Base-by-base conservation (phyloP, 164 flowering plant species). In the Brasenia schreberi region DNA sequence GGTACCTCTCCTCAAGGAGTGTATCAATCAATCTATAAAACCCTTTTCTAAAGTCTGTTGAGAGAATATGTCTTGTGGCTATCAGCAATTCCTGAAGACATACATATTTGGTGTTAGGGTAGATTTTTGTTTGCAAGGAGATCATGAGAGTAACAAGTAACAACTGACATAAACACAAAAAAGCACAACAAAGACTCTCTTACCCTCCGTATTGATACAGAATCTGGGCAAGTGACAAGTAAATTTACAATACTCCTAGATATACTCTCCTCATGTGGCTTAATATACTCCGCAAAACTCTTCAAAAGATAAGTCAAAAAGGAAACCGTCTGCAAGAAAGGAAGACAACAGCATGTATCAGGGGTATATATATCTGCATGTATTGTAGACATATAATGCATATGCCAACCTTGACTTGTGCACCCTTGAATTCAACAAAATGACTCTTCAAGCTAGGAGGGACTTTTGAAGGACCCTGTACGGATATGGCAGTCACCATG, bases 261-360 rank as follows among this genome's bases (percentile, higher is more conserved):
- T 68, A 95, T 95, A 78, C 88, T 92, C 82, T 92, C 99, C 77
- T 95, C 99, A 81, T 95, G 97, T 3, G 90, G 97, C 81, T 85
- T 82, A 63, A 95, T 95, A 75, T 87, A 90, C 59, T 95, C 97
- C 43, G 92, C 89, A 72, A 81, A 89, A 76, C 99, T 86, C 84
- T 83, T 95, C 86, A 95, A 73, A 73, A 95, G 81, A 75, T 95
- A 95, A 18, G 99, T 95, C 66, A 95, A 75, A 80, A 95, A 95
- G 45, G 99, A 95, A 66, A 95, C 94, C 6, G 99, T 95, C 97
- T 94, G 97, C 82, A 80, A 58, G 64, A 68, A 43, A 67, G 43
- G n/a, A 59, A 72, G 23, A 66, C 65, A 64, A 7, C 64, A 43
- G 7, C 7, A 45, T 45, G 27, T 45, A 12, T 45, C 53, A 45